A percentile compares a stretch with the other conserved stretches of the same genome.
phyloP scores from a whole-genome alignment of 177 flowering plant genomes.

The Vitis hybrid region DNA sequence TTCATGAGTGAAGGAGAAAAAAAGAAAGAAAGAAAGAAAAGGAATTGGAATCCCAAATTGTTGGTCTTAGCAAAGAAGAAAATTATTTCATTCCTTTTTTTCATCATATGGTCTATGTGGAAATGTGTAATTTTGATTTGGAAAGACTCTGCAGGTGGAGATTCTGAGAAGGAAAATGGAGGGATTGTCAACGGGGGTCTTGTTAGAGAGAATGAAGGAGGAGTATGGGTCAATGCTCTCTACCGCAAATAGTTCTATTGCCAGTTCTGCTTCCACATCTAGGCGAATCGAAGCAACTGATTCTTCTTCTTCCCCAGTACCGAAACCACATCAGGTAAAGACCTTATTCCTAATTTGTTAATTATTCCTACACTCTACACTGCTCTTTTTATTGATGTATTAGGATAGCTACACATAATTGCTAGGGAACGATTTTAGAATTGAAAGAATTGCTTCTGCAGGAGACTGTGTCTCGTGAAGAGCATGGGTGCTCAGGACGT shows the following conservation, averaged over 20 bases:
- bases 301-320: slow-evolving; percentile 13
- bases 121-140: not conserved
- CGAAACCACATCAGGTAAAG: slow-evolving; percentile 28
- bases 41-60: no score
- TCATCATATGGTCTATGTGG: no score
- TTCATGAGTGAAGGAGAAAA: no score
- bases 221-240: slow-evolving; percentile 54
- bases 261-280: slow-evolving; percentile 56
- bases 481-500: slow-evolving; percentile 59
- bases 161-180: slow-evolving; percentile 60
- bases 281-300: slow-evolving; percentile 38
- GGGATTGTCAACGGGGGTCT: slow-evolving; percentile 59
- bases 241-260: slow-evolving; percentile 35
- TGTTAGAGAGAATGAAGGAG: slow-evolving; percentile 65
- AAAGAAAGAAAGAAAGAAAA: not conserved
- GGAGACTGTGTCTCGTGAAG: slow-evolving; percentile 29
- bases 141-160: slow-evolving; percentile 47
- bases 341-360: not conserved
- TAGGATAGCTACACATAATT: not conserved
- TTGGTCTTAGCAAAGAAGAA: not conserved
- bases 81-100: not conserved
- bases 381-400: not conserved
- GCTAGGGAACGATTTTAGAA: no score
- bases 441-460: slow-evolving; percentile 17
- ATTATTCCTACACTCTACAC: not conserved